Percentiles rank a stretch among this genome's conserved stretches.
Evolutionary conservation across 306 rosid genomes (phyloP).

Genomic region (Amphicarpaea edgeworthii): DNA sequence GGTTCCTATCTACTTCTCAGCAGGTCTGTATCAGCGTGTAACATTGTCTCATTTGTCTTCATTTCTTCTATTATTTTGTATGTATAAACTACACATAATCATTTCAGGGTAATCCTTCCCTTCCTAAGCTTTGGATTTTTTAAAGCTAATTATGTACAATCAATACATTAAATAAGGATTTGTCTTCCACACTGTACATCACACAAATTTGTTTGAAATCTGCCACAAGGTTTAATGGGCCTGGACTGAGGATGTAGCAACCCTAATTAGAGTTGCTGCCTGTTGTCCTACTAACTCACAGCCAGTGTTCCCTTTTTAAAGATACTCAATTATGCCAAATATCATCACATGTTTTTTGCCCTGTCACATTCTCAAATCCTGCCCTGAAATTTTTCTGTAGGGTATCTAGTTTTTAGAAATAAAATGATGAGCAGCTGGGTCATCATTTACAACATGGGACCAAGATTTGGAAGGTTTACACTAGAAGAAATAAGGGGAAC

Average conservation of each 20-base stretch:
- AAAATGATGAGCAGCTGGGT: too few relatives aligned
- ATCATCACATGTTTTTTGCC: neutral
- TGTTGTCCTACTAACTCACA: neutral
- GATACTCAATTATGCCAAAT: neutral
- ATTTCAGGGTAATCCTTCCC: neutral
- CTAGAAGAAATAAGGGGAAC: too few relatives aligned
- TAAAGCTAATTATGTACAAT: neutral
- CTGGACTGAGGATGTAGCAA: neutral
- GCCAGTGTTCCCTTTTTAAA: neutral
- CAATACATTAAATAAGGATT: neutral
- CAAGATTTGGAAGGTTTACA: too few relatives aligned
- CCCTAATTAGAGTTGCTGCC: neutral
- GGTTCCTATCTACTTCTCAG: conserved; percentile 91
- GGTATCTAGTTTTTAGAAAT: neutral
- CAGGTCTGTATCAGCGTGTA: conserved; percentile 60
- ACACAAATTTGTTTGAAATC: neutral
- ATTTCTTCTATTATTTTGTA: neutral
- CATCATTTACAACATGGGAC: too few relatives aligned
- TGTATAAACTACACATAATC: neutral
- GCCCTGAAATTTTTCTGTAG: neutral
- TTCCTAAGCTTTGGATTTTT: neutral
- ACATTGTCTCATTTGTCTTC: neutral
- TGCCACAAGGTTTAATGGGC: neutral
- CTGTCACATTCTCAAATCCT: neutral
- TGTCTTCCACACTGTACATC: neutral